phyloP scores from a whole-genome alignment of 495 filamentous ascomycete species.

The Ramalina peruviana region DNA sequence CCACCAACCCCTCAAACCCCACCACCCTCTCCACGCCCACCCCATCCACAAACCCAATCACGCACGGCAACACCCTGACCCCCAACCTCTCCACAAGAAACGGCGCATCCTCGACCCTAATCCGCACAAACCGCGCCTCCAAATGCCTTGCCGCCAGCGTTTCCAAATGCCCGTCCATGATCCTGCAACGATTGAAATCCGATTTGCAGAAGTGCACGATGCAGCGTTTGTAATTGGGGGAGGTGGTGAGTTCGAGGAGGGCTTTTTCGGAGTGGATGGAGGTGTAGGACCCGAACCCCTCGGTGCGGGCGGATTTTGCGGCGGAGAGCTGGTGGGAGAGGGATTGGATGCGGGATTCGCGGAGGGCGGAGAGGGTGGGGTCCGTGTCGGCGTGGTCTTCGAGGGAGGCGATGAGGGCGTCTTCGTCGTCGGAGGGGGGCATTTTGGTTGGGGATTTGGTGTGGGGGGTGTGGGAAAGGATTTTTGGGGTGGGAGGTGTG shows the following conservation, averaged over 20 bases:
- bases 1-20: slow-evolving; percentile 64
- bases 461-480: not conserved
- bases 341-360: slow-evolving; percentile 57
- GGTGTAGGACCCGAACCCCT: slow-evolving; percentile 35
- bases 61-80: slow-evolving; percentile 58
- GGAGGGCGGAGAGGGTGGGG: slow-evolving; percentile 42
- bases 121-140: slow-evolving; percentile 53
- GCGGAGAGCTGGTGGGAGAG: slow-evolving; percentile 48
- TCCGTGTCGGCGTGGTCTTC: slow-evolving; percentile 44
- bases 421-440: slow-evolving; percentile 40
- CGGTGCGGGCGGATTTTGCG: slow-evolving; percentile 24
- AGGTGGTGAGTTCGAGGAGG: slow-evolving; percentile 56
- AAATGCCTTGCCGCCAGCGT: slow-evolving; percentile 46
- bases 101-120: slow-evolving; percentile 58
- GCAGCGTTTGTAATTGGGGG: slow-evolving; percentile 35
- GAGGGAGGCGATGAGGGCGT: slow-evolving; percentile 55
- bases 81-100: slow-evolving; percentile 59
- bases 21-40: slow-evolving; percentile 51
- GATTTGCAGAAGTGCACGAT: slow-evolving; percentile 66
- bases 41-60: slow-evolving; percentile 60
- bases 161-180: slow-evolving; percentile 53
- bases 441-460: not conserved
- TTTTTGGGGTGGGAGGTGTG: not conserved
- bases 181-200: slow-evolving; percentile 57
- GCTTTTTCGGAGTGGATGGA: slow-evolving; percentile 51